Evolutionary conservation across 1,284 basidiomycete genomes (phyloP).

Genomic region (Athelia psychrophila): DNA sequence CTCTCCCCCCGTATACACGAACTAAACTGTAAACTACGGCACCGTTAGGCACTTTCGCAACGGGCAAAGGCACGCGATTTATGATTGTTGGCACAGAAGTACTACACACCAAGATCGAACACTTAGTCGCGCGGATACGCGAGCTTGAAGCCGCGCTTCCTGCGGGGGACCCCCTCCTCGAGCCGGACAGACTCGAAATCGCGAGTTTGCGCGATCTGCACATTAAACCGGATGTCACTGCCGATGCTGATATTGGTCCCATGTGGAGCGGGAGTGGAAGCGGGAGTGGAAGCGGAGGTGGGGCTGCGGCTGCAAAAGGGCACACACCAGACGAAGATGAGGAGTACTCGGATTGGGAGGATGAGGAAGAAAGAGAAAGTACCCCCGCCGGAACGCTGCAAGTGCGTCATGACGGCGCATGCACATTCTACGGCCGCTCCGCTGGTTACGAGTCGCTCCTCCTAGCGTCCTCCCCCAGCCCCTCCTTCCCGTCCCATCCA

Average conservation of each 20-base stretch:
- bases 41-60: constrained; percentile 46
- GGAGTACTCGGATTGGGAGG: constrained; percentile 13
- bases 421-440: constrained; percentile 63
- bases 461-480: constrained; percentile 4
- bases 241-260: no score
- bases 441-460: constrained; percentile 56
- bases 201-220: constrained; percentile 68
- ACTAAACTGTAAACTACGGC: neutral
- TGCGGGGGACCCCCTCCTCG: constrained; percentile 61
- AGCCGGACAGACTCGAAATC: constrained; percentile 61
- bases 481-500: neutral
- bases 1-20: neutral
- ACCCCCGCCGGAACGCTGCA: constrained; percentile 64
- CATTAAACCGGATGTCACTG: no score
- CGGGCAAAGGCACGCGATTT: constrained; percentile 75
- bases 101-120: constrained; percentile 66
- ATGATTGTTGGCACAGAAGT: constrained; percentile 77
- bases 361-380: constrained; percentile 43
- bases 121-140: constrained; percentile 74
- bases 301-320: no score
- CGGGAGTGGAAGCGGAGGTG: no score
- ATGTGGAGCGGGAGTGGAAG: no score
- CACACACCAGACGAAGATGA: constrained; percentile 40
- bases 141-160: constrained; percentile 74
- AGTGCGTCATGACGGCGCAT: constrained; percentile 58